A percentile compares a stretch with the other conserved stretches of the same genome.
Conservation (phyloP, 345 rosid species). For the Linum trigynum region DNA sequence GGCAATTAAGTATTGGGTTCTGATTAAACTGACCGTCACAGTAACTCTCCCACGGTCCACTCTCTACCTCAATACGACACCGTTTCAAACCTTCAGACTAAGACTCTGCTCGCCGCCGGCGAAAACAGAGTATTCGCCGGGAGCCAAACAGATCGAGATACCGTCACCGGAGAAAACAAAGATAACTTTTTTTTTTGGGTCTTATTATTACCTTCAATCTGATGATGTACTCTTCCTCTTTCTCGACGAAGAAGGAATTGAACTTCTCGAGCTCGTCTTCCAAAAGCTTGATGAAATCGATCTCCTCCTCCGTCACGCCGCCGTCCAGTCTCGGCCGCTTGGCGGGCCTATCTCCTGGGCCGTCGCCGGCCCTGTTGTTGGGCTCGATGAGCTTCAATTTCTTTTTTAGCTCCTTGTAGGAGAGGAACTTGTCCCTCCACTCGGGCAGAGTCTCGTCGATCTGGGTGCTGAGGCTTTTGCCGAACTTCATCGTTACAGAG, state of each 20-base stretch:
- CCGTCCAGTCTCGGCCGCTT: slow-evolving; percentile 44
- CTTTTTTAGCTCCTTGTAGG: slow-evolving; percentile 95
- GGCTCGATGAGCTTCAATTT: slow-evolving; percentile 61
- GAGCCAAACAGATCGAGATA: slow-evolving; percentile 7
- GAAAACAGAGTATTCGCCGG: neutral
- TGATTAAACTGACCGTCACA: slow-evolving; percentile 10
- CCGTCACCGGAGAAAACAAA: neutral
- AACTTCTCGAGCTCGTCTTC: slow-evolving; percentile 90
- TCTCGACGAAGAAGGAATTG: slow-evolving; percentile 77
- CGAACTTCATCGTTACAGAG: slow-evolving; percentile 55
- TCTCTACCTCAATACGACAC: neutral
- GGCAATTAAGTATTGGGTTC: neutral
- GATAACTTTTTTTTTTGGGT: no score
- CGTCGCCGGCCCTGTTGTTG: slow-evolving; percentile 3
- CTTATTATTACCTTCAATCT: slow-evolving; percentile 53
- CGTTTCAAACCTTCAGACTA: slow-evolving; percentile 2
- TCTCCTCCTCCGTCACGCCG: slow-evolving; percentile 54
- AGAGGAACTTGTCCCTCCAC: slow-evolving; percentile 91
- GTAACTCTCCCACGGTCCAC: neutral
- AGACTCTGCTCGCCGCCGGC: neutral
- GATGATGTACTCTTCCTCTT: slow-evolving; percentile 96
- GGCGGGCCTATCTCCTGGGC: slow-evolving; percentile 32
- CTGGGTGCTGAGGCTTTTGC: slow-evolving; percentile 92
- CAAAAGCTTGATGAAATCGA: slow-evolving; percentile 53
- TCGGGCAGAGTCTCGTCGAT: slow-evolving; percentile 89